A percentile compares a stretch with the other conserved stretches of the same genome.
Evolutionary conservation across 2,329 filamentous ascomycete genomes (phyloP).

Genomic region (Fusarium brevicatenulatum): DNA sequence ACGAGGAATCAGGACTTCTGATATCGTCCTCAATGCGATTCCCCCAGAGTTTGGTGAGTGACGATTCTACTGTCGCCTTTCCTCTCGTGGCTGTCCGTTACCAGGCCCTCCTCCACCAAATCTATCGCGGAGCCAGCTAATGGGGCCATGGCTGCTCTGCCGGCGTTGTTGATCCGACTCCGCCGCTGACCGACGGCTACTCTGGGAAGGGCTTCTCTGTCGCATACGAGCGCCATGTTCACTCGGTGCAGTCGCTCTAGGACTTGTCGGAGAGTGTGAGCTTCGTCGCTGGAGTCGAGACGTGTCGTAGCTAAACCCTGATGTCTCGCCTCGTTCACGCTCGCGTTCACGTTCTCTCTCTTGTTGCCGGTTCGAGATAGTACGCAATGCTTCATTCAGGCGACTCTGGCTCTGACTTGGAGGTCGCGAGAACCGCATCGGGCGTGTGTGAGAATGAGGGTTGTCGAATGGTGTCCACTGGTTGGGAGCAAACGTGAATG

Average conservation of each 20-base stretch:
- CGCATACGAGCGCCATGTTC: constrained; percentile 49
- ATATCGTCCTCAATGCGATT: background rate
- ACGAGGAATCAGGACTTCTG: constrained; percentile 2
- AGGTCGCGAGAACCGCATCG: constrained; percentile 35
- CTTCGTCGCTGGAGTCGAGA: constrained; percentile 51
- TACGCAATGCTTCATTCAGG: constrained; percentile 47
- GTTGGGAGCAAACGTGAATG: background rate
- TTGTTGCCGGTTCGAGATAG: constrained; percentile 44
- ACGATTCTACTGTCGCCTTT: constrained; percentile 42
- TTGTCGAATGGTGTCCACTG: constrained; percentile 6
- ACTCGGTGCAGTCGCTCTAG: constrained; percentile 43
- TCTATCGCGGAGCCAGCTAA: constrained; percentile 58
- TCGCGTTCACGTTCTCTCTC: constrained; percentile 42
- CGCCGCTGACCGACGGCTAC: constrained; percentile 45
- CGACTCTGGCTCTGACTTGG: constrained; percentile 44
- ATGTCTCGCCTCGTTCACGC: constrained; percentile 32
- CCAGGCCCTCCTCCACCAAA: constrained; percentile 49
- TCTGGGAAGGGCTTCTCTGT: constrained; percentile 53
- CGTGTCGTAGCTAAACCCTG: constrained; percentile 48
- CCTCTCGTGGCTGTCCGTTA: constrained; percentile 45
- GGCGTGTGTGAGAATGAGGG: constrained; percentile 21
- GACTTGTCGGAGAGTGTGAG: constrained; percentile 53
- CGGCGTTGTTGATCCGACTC: constrained; percentile 47
- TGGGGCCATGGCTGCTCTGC: constrained; percentile 49
- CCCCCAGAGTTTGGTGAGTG: constrained; percentile 18